Percentiles rank a stretch among this genome's conserved stretches.
Evolutionary conservation across 495 filamentous ascomycete species (phyloP).

Genomic region (Lepraria neglecta): DNA sequence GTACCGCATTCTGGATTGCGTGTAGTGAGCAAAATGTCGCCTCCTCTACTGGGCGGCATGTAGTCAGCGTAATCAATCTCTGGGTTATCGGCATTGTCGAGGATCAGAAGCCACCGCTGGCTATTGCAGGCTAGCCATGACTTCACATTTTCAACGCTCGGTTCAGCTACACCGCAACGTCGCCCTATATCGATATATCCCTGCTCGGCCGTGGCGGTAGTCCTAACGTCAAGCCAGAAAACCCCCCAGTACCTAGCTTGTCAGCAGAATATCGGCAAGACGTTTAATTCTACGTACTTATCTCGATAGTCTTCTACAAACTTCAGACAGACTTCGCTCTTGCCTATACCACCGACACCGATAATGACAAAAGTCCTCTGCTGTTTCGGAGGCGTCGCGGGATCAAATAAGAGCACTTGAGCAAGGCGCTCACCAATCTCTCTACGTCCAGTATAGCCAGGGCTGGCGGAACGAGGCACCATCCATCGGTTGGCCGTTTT

Average conservation of each 20-base stretch:
- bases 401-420: background rate
- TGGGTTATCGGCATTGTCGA: conserved; percentile 45
- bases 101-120: conserved; percentile 39
- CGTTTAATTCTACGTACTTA: conserved; percentile 21
- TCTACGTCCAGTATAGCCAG: conserved; percentile 13
- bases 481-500: conserved; percentile 3
- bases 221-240: conserved; percentile 42
- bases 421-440: conserved; percentile 5
- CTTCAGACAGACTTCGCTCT: conserved; percentile 37
- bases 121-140: conserved; percentile 32
- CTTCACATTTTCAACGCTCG: conserved; percentile 25
- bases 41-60: conserved; percentile 32
- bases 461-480: conserved; percentile 13
- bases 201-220: conserved; percentile 24
- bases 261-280: background rate
- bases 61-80: conserved; percentile 30
- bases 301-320: conserved; percentile 32
- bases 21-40: conserved; percentile 39
- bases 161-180: conserved; percentile 18
- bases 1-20: conserved; percentile 31
- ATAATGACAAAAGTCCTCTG: conserved; percentile 32
- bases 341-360: conserved; percentile 36
- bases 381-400: background rate
- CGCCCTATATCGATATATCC: conserved; percentile 28
- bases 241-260: conserved; percentile 39